A percentile compares a stretch with the other conserved stretches of the same genome.
Evolutionary conservation across 352 stramenopile species (phyloP).

Genomic region (Saprolegnia parasitica): DNA sequence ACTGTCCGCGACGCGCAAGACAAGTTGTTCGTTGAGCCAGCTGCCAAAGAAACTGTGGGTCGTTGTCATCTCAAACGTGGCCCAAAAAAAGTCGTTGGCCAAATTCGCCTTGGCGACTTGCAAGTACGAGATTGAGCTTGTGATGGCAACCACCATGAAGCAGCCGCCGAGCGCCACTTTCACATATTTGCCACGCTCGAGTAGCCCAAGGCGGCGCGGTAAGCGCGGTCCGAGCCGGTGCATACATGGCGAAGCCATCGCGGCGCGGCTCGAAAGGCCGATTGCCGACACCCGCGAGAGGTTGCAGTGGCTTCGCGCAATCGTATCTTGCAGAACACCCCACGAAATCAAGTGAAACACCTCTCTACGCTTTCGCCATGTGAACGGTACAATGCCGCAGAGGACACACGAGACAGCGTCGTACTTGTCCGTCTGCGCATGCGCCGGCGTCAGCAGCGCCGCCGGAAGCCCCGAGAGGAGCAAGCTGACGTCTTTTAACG

Average conservation of each 20-base stretch:
- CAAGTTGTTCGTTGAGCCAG: constrained; percentile 21
- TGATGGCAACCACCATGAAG: not conserved
- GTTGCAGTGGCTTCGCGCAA: not conserved
- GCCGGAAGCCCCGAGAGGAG: not conserved
- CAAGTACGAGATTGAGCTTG: constrained; percentile 4
- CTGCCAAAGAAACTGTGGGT: constrained; percentile 2
- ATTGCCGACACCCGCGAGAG: not conserved
- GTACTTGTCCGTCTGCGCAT: not conserved
- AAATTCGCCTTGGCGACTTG: not conserved
- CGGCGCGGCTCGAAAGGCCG: not conserved
- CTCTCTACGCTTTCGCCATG: not conserved
- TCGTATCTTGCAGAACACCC: not conserved
- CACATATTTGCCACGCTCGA: not conserved
- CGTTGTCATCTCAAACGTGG: constrained; percentile 5
- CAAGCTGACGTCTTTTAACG: not conserved
- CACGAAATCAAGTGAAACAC: not conserved
- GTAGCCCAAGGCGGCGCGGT: not conserved
- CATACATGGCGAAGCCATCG: not conserved
- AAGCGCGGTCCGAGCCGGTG: not conserved
- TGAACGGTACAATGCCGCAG: not conserved
- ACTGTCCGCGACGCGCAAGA: not conserved
- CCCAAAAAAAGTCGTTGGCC: constrained; percentile 15
- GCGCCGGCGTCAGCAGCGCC: not conserved
- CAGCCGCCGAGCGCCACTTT: not conserved
- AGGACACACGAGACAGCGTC: not conserved